A percentile compares a stretch with the other conserved stretches of the same genome.
These are phyloP conservation scores for Blepharisma stoltei DNA, from an alignment of 73 alveolate genomes.

Conservation along the genomic window DNA sequence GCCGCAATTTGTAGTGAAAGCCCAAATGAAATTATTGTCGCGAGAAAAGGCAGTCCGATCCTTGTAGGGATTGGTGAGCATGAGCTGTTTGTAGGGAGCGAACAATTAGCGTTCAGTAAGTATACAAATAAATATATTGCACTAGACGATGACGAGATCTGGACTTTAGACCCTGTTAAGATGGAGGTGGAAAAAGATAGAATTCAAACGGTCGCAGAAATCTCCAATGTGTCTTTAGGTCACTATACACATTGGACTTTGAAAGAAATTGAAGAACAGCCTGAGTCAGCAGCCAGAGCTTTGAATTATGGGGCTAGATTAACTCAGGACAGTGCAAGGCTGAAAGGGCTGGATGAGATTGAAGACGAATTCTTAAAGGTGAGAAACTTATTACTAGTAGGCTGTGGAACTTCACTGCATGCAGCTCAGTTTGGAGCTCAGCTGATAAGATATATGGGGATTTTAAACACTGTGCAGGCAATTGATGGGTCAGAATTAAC, in stretches of 20 bases:
- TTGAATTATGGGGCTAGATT: slow-evolving; percentile 74
- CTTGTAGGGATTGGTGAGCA: slow-evolving; percentile 41
- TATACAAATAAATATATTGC: slow-evolving; percentile 70
- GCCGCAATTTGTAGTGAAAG: slow-evolving; percentile 46
- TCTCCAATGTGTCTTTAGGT: slow-evolving; percentile 48
- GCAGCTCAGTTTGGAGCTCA: slow-evolving; percentile 64
- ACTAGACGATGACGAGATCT: slow-evolving; percentile 73
- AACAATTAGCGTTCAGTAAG: slow-evolving; percentile 73
- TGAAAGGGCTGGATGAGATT: slow-evolving; percentile 64
- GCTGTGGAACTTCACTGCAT: slow-evolving; percentile 70
- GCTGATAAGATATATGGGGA: slow-evolving; percentile 42
- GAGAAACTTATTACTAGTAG: slow-evolving; percentile 52
- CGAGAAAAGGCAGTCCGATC: slow-evolving; percentile 63
- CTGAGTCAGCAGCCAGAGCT: slow-evolving; percentile 63
- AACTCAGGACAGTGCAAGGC: slow-evolving; percentile 50
- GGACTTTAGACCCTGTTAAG: slow-evolving; percentile 39
- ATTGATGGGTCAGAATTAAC: slow-evolving; percentile 63
- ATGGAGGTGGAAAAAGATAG: slow-evolving; percentile 40
- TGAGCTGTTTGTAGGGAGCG: slow-evolving; percentile 66
- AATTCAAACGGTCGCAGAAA: slow-evolving; percentile 37
- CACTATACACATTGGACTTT: slow-evolving; percentile 55
- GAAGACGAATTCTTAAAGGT: slow-evolving; percentile 28
- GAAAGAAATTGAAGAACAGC: slow-evolving; percentile 74
- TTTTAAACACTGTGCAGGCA: slow-evolving; percentile 64
- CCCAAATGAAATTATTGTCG: slow-evolving; percentile 54